These are phyloP conservation scores for Clitopilus hobsonii DNA, from an alignment of 768 basidiomycete genomes.

Conservation along the genomic window DNA sequence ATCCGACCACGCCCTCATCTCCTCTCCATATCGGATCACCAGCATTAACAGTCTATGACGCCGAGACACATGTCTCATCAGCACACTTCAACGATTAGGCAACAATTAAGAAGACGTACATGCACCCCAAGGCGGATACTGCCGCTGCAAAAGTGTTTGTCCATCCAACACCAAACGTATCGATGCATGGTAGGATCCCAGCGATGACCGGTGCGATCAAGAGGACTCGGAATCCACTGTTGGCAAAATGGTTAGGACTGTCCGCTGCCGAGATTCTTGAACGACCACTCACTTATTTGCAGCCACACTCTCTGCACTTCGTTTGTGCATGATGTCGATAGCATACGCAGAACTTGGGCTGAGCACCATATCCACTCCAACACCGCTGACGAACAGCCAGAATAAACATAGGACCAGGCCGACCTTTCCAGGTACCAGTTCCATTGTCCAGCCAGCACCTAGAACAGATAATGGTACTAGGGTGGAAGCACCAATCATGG, in stretches of 20 bases:
- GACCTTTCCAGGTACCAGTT: background rate
- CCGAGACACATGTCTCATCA: too few species aligned
- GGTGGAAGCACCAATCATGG: conserved; percentile 38
- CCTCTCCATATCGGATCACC: conserved; percentile 51
- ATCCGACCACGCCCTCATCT: conserved; percentile 53
- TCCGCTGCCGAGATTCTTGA: background rate
- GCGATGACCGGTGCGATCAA: conserved; percentile 39
- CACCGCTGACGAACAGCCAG: conserved; percentile 54
- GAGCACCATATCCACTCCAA: conserved; percentile 60
- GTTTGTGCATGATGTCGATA: conserved; percentile 55
- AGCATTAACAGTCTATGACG: conserved; percentile 42
- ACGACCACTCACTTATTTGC: conserved; percentile 41
- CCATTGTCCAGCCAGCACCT: conserved; percentile 26
- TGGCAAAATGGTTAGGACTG: background rate
- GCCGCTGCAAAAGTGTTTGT: conserved; percentile 45
- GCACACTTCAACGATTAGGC: background rate
- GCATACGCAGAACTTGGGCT: conserved; percentile 52
- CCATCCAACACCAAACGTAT: conserved; percentile 42
- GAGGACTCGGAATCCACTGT: conserved; percentile 44
- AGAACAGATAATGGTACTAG: conserved; percentile 52
- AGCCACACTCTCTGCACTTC: conserved; percentile 62
- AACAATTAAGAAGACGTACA: conserved; percentile 31
- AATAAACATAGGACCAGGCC: too few species aligned
- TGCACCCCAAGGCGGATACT: conserved; percentile 44
- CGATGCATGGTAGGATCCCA: conserved; percentile 48